These are phyloP conservation scores for Populus simonii DNA, from an alignment of 345 rosid species.

Conservation along the genomic window DNA sequence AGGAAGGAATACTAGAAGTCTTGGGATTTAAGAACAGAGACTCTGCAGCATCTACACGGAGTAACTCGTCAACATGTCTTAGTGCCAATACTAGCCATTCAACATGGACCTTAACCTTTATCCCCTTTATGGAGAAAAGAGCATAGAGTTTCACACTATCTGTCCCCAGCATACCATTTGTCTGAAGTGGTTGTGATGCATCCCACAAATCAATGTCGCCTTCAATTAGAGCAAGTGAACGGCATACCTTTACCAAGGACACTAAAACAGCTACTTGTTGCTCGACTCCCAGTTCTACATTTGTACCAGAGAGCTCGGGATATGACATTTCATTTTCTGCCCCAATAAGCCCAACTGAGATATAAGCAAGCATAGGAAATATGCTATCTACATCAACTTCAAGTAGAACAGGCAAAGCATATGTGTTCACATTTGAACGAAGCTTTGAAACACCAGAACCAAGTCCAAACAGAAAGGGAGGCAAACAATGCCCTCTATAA, in stretches of 20 bases:
- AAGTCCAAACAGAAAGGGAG: constrained; percentile 73
- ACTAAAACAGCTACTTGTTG: constrained; percentile 77
- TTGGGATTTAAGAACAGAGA: constrained; percentile 88
- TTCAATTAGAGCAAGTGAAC: constrained; percentile 82
- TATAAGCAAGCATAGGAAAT: constrained; percentile 74
- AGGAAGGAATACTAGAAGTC: constrained; percentile 80
- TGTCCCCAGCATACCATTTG: constrained; percentile 16
- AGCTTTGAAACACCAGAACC: constrained; percentile 89
- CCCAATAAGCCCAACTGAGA: constrained; percentile 53
- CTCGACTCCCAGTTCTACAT: constrained; percentile 52
- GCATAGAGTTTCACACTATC: constrained; percentile 45
- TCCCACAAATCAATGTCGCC: constrained; percentile 72
- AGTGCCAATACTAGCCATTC: constrained; percentile 85
- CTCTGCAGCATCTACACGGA: constrained; percentile 97
- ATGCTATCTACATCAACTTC: constrained; percentile 82
- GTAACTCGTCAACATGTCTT: constrained; percentile 83
- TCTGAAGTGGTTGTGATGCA: constrained; percentile 12
- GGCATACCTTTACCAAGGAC: constrained; percentile 85
- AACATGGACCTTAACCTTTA: constrained; percentile 62
- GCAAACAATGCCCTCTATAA: constrained; percentile 67
- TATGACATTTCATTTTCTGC: constrained; percentile 41
- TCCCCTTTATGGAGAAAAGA: constrained; percentile 60
- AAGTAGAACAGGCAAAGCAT: constrained; percentile 78
- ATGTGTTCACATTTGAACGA: constrained; percentile 83
- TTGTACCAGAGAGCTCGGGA: constrained; percentile 33